These are phyloP conservation scores for Rickenella mellea DNA, from an alignment of 768 basidiomycete species.

Conservation along the genomic window DNA sequence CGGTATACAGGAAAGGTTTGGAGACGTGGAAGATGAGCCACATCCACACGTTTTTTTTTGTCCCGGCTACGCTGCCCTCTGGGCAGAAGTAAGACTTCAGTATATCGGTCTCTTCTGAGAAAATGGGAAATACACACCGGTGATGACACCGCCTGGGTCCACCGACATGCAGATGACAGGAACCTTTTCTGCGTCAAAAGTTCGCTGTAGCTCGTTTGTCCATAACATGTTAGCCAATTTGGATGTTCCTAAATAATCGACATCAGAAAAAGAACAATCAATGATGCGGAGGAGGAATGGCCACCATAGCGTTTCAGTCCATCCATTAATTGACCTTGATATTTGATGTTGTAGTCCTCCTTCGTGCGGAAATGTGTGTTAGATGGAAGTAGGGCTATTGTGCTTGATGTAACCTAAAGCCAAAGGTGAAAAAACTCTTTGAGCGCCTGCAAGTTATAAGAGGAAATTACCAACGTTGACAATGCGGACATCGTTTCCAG, in stretches of 20 bases:
- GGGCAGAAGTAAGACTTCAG: too few species aligned
- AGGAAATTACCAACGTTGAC: conserved; percentile 44
- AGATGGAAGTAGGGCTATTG: conserved; percentile 14
- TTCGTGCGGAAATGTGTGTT: conserved; percentile 18
- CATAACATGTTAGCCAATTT: conserved; percentile 46
- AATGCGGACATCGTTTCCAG: conserved; percentile 51
- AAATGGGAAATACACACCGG: too few species aligned
- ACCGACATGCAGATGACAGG: conserved; percentile 31
- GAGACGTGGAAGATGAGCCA: too few species aligned
- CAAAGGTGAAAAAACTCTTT: background rate
- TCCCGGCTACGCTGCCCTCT: too few species aligned
- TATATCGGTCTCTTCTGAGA: too few species aligned
- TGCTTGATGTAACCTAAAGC: conserved; percentile 24
- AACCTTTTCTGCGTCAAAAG: conserved; percentile 24
- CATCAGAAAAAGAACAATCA: background rate
- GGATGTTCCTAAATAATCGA: conserved; percentile 35
- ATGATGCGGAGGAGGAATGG: background rate
- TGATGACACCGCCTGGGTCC: conserved; percentile 32
- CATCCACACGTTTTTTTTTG: too few species aligned
- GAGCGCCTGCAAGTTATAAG: too few species aligned
- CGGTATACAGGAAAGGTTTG: too few species aligned
- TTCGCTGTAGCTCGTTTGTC: conserved; percentile 39
- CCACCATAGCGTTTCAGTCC: conserved; percentile 24
- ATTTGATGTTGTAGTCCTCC: conserved; percentile 28
- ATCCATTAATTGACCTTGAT: conserved; percentile 11